These are phyloP conservation scores for Cyberlindnera saturnus DNA, from an alignment of 805 yeast species.

Conservation along the genomic window DNA sequence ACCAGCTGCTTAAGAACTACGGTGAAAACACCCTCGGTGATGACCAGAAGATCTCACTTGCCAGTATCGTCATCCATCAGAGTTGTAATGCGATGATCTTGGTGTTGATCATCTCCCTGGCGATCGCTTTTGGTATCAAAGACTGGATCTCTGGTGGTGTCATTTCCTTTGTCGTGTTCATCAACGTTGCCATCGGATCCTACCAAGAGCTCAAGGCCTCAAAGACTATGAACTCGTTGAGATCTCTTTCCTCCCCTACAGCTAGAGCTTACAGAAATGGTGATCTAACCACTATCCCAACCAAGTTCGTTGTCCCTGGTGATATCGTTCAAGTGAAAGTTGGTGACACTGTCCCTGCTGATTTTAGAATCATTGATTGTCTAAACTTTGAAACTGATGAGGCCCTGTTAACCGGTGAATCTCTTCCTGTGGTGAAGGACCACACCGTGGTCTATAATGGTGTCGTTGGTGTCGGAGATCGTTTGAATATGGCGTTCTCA, in stretches of 20 bases:
- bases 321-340: conserved; percentile 57
- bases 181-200: conserved; percentile 63
- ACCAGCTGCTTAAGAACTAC: conserved; percentile 25
- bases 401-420: conserved; percentile 62
- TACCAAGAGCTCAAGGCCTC: conserved; percentile 71
- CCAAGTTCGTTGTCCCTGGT: conserved; percentile 67
- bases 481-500: conserved; percentile 64
- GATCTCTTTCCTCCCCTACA: conserved; percentile 61
- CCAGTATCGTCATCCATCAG: conserved; percentile 56
- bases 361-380: conserved; percentile 49
- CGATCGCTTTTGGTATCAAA: conserved; percentile 62
- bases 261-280: conserved; percentile 65
- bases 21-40: conserved; percentile 63
- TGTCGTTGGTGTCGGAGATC: conserved; percentile 61
- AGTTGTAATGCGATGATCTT: conserved; percentile 74
- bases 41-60: conserved; percentile 46
- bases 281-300: conserved; percentile 46
- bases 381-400: conserved; percentile 69
- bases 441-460: conserved; percentile 33
- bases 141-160: conserved; percentile 86
- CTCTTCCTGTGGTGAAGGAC: conserved; percentile 56
- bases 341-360: conserved; percentile 77
- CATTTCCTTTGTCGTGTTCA: conserved; percentile 56
- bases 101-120: conserved; percentile 62
- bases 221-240: conserved; percentile 70